These are phyloP conservation scores for Wickerhamiella allomyrinae DNA, from an alignment of 805 yeast genomes.

Conservation along the genomic window DNA sequence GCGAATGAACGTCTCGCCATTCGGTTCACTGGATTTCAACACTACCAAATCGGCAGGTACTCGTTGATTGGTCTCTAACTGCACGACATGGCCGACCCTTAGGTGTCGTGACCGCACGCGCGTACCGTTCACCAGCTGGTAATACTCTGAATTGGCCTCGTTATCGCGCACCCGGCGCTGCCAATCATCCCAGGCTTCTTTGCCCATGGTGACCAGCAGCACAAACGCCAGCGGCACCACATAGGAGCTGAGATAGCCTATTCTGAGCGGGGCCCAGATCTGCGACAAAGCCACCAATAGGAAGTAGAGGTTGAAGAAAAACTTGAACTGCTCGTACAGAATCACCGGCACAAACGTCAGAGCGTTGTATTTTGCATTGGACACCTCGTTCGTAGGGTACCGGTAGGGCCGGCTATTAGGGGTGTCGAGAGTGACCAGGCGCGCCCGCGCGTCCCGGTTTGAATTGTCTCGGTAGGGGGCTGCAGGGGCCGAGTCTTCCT, in stretches of 20 bases:
- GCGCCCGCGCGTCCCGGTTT: slow-evolving; percentile 3
- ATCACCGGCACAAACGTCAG: slow-evolving; percentile 77
- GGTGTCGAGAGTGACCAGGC: slow-evolving; percentile 8
- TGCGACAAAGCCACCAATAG: slow-evolving; percentile 88
- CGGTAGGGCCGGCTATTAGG: slow-evolving; percentile 13
- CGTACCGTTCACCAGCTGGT: slow-evolving; percentile 42
- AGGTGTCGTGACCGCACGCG: slow-evolving; percentile 44
- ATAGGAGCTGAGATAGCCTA: slow-evolving; percentile 86
- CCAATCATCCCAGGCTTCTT: slow-evolving; percentile 90
- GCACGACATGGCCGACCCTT: slow-evolving; percentile 75
- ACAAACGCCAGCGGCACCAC: slow-evolving; percentile 92
- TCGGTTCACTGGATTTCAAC: slow-evolving; percentile 62
- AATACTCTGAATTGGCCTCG: slow-evolving; percentile 75
- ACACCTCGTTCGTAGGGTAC: slow-evolving; percentile 58
- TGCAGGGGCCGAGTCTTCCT: neutral
- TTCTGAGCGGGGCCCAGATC: slow-evolving; percentile 73
- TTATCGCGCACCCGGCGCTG: slow-evolving; percentile 78
- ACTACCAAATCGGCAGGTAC: slow-evolving; percentile 89
- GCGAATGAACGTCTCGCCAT: slow-evolving; percentile 83
- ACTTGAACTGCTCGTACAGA: slow-evolving; percentile 90
- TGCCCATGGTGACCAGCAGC: slow-evolving; percentile 78
- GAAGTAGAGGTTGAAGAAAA: slow-evolving; percentile 87
- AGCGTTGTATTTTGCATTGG: slow-evolving; percentile 89
- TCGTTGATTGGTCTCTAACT: slow-evolving; percentile 64
- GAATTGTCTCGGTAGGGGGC: neutral